Evolutionary conservation across 306 rosid species (phyloP), one percentile per base, ranked within the genome.

Genomic region (Lathyrus oleraceus): DNA sequence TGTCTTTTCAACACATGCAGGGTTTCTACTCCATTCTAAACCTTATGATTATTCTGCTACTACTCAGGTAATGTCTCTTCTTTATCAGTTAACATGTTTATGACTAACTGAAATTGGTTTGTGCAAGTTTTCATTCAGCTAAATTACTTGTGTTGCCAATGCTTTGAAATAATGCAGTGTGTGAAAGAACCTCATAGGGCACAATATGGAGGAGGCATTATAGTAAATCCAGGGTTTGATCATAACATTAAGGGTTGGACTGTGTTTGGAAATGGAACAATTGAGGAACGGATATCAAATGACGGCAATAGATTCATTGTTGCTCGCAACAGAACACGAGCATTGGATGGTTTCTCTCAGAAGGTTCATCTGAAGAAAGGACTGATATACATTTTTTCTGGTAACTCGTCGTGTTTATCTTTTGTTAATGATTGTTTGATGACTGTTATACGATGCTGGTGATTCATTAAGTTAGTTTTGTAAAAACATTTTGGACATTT

Each of bases 211-310:
- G 98, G 98, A 42, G 98, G 98, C 48, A 61, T 89, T 39, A 81
- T 92, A 51, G 78, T 80, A n/a, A 89, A 92, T 61, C 95, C 97
- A 73, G 87, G 80, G 58, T 87, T 89, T 72, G 84, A 86, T n/a
- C 42, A 86, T 40, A 77, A 73, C 64, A 68, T 67, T 42, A 75
- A 86, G 42, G 88, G 95, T 12, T 89, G 97, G 96, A 77, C 17
- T 36, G 76, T 69, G 4, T 76, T 76, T 74, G 91, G 96, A 72
- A 71, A 76, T 8, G 96, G 87, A 45, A 60, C 76, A 16, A 74
- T 87, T 5, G 76, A 78, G 72, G 85, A 75, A 72, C 56, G 85
- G 15, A 8, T 69, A 51, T 81, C 86, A 4, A 83, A 83, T 70
- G 80, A 63, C 72, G 96, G 87, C 35, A 85, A 87, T 66, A 86